phyloP scores from a whole-genome alignment of 208 protist species.

The Acanthamoeba castellanii region DNA sequence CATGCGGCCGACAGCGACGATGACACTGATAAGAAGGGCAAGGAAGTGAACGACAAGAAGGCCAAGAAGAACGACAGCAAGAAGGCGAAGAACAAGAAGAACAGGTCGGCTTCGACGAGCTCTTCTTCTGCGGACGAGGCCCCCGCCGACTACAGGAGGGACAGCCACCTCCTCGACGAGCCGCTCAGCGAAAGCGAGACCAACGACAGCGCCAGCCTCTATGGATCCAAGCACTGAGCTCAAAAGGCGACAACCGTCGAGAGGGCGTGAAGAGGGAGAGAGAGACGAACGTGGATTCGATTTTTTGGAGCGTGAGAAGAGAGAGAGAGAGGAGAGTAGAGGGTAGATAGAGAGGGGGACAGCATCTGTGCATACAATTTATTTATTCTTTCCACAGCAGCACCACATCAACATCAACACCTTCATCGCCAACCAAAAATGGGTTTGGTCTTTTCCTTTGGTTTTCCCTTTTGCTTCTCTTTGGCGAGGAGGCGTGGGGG shows the following conservation, averaged over 20 bases:
- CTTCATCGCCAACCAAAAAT: no score
- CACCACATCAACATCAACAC: no score
- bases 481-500: background rate
- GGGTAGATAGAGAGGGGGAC: background rate
- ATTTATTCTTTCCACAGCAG: background rate
- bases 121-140: background rate
- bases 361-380: background rate
- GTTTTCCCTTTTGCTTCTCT: background rate
- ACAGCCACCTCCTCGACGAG: background rate
- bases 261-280: background rate
- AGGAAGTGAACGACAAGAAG: constrained; percentile 26
- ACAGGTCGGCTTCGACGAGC: background rate
- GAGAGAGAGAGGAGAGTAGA: background rate
- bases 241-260: background rate
- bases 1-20: background rate
- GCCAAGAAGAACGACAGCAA: background rate
- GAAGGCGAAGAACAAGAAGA: background rate
- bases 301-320: no score
- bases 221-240: background rate
- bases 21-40: constrained; percentile 5
- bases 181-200: constrained; percentile 1
- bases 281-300: background rate
- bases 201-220: background rate
- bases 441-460: background rate
- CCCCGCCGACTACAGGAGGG: background rate